phyloP scores from a whole-genome alignment of 1,139 yeast species.

The Blastobotrys aristatus region DNA sequence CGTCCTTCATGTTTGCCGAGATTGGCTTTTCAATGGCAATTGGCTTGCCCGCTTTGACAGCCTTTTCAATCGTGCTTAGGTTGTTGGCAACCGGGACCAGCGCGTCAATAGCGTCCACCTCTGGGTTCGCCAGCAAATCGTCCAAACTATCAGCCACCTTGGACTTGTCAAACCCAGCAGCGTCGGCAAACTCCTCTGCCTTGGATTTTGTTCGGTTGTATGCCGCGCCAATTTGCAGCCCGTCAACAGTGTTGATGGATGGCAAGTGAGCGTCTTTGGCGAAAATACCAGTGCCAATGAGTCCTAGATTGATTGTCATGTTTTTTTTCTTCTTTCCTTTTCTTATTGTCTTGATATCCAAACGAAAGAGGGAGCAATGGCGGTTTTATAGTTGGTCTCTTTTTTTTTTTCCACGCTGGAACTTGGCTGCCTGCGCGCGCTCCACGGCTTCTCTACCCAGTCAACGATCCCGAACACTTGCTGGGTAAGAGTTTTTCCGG shows the following conservation, averaged over 20 bases:
- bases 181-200: conserved; percentile 72
- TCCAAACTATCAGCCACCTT: conserved; percentile 65
- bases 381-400: not conserved
- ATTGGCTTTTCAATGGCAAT: conserved; percentile 83
- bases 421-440: not conserved
- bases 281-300: conserved; percentile 80
- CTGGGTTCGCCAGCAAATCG: conserved; percentile 54
- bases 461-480: no score
- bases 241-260: conserved; percentile 46
- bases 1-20: conserved; percentile 78
- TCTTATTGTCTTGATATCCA: not conserved
- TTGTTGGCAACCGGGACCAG: conserved; percentile 82
- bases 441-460: no score
- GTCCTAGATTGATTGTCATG: conserved; percentile 48
- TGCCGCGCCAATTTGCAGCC: conserved; percentile 52
- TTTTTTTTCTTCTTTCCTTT: not conserved
- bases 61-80: conserved; percentile 56
- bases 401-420: not conserved
- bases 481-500: no score
- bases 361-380: not conserved
- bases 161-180: conserved; percentile 46
- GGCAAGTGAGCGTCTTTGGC: conserved; percentile 84
- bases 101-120: conserved; percentile 73
- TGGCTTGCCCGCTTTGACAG: conserved; percentile 68
- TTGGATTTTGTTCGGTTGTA: conserved; percentile 78